Conservation (phyloP, 2,329 filamentous ascomycete genomes). For the Sporothrix variecibatus region DNA sequence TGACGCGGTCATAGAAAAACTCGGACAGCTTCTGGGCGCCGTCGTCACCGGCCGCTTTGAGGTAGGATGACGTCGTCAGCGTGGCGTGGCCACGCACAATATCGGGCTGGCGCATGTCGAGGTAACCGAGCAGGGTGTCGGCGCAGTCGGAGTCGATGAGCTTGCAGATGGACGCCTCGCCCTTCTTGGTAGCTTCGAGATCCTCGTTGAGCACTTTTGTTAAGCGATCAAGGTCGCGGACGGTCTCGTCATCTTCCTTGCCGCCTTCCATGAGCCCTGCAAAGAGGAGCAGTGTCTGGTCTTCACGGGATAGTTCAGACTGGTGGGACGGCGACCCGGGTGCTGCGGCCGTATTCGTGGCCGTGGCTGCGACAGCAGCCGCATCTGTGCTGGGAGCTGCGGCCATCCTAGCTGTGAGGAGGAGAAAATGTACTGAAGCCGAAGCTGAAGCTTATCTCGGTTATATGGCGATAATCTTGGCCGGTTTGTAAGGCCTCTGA, state of each 20-base stretch:
- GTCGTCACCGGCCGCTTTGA: slow-evolving; percentile 72
- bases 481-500: background rate
- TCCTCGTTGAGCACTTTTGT: slow-evolving; percentile 63
- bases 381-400: background rate
- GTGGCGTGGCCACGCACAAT: slow-evolving; percentile 79
- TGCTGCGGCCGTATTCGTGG: too few relatives aligned
- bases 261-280: slow-evolving; percentile 90
- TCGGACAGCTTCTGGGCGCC: slow-evolving; percentile 69
- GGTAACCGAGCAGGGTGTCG: slow-evolving; percentile 80
- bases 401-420: slow-evolving; percentile 23
- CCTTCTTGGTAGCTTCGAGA: slow-evolving; percentile 45
- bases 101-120: slow-evolving; percentile 78
- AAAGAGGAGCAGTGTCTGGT: slow-evolving; percentile 74
- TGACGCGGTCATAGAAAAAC: slow-evolving; percentile 73
- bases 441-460: background rate
- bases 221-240: slow-evolving; percentile 58
- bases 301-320: slow-evolving; percentile 45
- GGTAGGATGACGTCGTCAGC: slow-evolving; percentile 77
- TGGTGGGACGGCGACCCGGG: background rate
- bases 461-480: background rate
- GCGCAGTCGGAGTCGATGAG: slow-evolving; percentile 74
- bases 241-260: slow-evolving; percentile 75
- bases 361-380: background rate
- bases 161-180: slow-evolving; percentile 55
- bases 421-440: background rate